Base-by-base conservation (phyloP, 2,329 filamentous ascomycete genomes). In the Talaromyces islandicus region DNA sequence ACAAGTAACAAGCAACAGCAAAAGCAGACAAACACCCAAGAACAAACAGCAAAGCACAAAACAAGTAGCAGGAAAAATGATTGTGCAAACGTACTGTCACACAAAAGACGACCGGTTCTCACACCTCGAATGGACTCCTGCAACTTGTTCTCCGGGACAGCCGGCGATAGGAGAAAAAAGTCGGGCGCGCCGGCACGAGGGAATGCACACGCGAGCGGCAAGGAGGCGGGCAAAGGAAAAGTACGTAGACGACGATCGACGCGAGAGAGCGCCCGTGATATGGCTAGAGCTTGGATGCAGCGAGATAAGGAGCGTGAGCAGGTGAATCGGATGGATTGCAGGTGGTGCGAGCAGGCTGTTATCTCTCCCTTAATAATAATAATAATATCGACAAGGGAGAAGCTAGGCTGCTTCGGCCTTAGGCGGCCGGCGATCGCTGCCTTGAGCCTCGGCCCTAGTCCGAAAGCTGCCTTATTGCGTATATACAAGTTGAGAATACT, bases 111-210 rank as follows among this genome's bases (percentile, higher is more conserved):
- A 17, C 35, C 14, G 14, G 35, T 38, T 38, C 35, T 3, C 17
- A 38, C 32, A 5, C 12, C 35, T 21, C 19, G 12, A 24, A 24
- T 9, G 43, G 14, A 46, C 14, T 46, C 19, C n/a, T 27, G 24
- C 48, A 29, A 29, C 48, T n/a, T 52, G 48, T 29, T 27, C 24
- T 27, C 25, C 48, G 48, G 48, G 25, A 52, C 48, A 27, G 48
- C 48, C 48, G 48, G 48, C 35, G 38, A 57, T 57, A 57, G 25
- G 21, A 48, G 48, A 52, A 29, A 52, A 52, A 52, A 51, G 48
- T 52, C 27, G 48, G 27, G 24, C 48, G 24, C 19, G 43, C 12
- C 19, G 7, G 19, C 43, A 50, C 19, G 43, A 24, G 35, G 35
- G 35, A n/a, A 17, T n/a, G 35, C 35, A 38, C 6, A 38, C 35